Conservation (phyloP, 2,329 filamentous ascomycete species). For the Phaeosphaeria sp. region DNA sequence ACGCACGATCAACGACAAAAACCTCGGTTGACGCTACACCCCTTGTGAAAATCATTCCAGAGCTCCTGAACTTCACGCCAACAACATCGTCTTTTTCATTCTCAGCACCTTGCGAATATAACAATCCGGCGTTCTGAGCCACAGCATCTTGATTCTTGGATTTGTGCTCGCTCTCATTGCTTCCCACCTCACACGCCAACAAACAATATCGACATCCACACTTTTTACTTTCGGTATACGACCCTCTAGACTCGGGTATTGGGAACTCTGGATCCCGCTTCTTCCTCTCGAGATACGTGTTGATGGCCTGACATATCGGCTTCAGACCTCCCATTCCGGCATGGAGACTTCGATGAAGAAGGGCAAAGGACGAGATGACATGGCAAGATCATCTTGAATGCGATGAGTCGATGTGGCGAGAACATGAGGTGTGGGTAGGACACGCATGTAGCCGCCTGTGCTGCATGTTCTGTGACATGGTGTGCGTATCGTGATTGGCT, state of each 20-base stretch:
- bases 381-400: too few relatives aligned
- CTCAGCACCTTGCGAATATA: not conserved
- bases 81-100: not conserved
- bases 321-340: too few relatives aligned
- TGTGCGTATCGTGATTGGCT: not conserved
- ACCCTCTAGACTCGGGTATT: not conserved
- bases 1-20: constrained; percentile 3
- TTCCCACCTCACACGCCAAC: not conserved
- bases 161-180: not conserved
- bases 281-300: not conserved
- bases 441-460: not conserved
- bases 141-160: not conserved
- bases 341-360: too few relatives aligned
- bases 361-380: too few relatives aligned
- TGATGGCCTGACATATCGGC: not conserved
- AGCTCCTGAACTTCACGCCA: not conserved
- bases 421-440: too few relatives aligned
- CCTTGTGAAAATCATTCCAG: not conserved
- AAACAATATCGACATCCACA: not conserved
- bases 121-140: not conserved
- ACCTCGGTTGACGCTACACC: not conserved
- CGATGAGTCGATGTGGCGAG: too few relatives aligned
- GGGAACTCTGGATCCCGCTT: not conserved
- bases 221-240: not conserved
- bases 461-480: not conserved